Percentiles rank a stretch among this genome's conserved stretches.
These are phyloP conservation scores for Alternaria sp. DNA, from an alignment of 2,329 filamentous ascomycete species.

Conservation along the genomic window DNA sequence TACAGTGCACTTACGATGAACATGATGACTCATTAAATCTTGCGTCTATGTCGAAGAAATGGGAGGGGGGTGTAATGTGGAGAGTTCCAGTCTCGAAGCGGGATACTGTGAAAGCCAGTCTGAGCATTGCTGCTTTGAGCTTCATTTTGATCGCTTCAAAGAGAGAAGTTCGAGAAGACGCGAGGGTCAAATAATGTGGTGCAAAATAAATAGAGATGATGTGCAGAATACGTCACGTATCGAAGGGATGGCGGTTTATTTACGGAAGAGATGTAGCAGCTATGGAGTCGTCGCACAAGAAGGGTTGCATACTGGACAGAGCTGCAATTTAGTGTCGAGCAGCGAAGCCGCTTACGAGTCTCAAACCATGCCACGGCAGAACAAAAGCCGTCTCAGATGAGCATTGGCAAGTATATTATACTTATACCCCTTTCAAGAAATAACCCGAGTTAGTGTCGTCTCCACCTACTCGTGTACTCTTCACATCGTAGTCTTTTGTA, in stretches of 20 bases:
- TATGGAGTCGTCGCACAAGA: too few species aligned
- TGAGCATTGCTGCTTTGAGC: not conserved
- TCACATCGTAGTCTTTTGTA: conserved; percentile 3
- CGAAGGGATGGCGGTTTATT: too few species aligned
- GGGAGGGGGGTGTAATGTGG: not conserved
- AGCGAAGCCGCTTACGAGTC: not conserved
- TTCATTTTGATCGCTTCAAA: not conserved
- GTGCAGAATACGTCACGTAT: not conserved
- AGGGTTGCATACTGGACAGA: too few species aligned
- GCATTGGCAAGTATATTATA: too few species aligned
- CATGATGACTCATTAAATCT: not conserved
- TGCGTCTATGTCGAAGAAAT: not conserved
- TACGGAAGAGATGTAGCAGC: too few species aligned
- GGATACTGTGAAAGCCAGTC: not conserved
- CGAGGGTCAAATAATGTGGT: too few species aligned
- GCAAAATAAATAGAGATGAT: not conserved
- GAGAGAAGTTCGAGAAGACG: not conserved
- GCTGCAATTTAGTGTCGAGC: not conserved
- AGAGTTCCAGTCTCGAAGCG: not conserved
- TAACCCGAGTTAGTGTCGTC: not conserved
- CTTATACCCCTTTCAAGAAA: not conserved
- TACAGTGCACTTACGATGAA: not conserved
- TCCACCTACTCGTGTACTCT: not conserved
- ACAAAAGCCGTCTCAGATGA: not conserved
- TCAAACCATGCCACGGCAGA: not conserved